A percentile compares a stretch with the other conserved stretches of the same genome.
phyloP scores from a whole-genome alignment of 1,139 yeast genomes.

The Taphrina wiesneri region DNA sequence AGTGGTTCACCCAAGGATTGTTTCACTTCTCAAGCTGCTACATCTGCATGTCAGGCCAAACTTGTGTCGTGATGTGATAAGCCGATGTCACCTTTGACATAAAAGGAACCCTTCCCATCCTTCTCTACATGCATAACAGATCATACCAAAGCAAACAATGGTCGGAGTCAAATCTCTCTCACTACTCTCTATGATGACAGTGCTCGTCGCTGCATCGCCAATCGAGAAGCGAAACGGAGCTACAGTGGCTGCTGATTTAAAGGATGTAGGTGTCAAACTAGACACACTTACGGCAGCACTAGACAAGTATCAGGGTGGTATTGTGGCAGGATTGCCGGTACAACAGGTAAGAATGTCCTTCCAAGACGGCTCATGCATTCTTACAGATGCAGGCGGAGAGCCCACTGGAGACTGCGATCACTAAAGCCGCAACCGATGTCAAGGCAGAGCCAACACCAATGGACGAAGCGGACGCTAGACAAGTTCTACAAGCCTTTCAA shows the following conservation, averaged over 20 bases:
- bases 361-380: neutral
- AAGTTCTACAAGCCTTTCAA: conserved; percentile 10
- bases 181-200: neutral
- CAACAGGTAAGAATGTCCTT: neutral
- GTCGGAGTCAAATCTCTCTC: neutral
- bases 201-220: conserved; percentile 7
- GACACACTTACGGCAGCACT: neutral
- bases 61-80: too few species aligned
- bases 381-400: neutral
- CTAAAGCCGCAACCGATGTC: conserved; percentile 18
- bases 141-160: neutral
- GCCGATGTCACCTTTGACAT: too few species aligned
- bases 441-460: conserved; percentile 20
- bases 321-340: conserved; percentile 15
- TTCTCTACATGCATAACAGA: neutral
- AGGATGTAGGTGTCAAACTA: conserved; percentile 13
- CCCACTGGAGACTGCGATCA: conserved; percentile 3
- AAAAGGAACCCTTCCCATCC: neutral
- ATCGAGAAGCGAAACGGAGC: conserved; percentile 13
- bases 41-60: too few species aligned
- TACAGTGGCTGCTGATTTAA: neutral
- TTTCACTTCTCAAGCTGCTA: too few species aligned
- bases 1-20: too few species aligned
- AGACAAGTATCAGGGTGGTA: conserved; percentile 16
- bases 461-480: conserved; percentile 18